A percentile compares a stretch with the other conserved stretches of the same genome.
phyloP scores from a whole-genome alignment of 2,329 filamentous ascomycete genomes.

The Fusarium domesticum region DNA sequence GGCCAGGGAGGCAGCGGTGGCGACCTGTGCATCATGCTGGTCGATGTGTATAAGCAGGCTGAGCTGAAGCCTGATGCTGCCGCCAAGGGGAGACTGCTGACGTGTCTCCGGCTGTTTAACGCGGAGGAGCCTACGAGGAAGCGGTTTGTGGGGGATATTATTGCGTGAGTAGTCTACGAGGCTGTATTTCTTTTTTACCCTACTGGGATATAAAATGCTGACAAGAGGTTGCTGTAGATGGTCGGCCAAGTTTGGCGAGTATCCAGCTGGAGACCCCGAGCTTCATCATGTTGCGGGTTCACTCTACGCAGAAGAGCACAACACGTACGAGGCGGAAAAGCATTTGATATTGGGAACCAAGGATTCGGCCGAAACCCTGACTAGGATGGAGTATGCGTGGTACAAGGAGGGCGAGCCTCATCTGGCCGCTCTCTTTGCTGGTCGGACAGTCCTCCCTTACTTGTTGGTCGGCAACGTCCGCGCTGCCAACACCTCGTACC shows the following conservation, averaged over 20 bases:
- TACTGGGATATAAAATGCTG: no score
- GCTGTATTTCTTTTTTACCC: neutral
- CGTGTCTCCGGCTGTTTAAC: slow-evolving; percentile 76
- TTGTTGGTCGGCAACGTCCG: slow-evolving; percentile 86
- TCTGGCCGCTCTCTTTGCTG: slow-evolving; percentile 81
- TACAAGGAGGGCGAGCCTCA: slow-evolving; percentile 86
- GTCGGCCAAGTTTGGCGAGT: slow-evolving; percentile 82
- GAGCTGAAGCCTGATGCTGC: slow-evolving; percentile 73
- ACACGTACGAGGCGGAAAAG: slow-evolving; percentile 88
- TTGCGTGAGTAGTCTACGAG: slow-evolving; percentile 67
- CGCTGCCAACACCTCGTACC: slow-evolving; percentile 78
- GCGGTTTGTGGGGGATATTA: slow-evolving; percentile 83
- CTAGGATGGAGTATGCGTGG: slow-evolving; percentile 87
- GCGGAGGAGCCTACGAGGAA: slow-evolving; percentile 85
- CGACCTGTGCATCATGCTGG: slow-evolving; percentile 80
- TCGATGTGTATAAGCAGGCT: slow-evolving; percentile 89
- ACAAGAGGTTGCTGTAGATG: no score
- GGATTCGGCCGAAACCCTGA: slow-evolving; percentile 78
- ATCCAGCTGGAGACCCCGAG: slow-evolving; percentile 88
- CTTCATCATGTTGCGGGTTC: slow-evolving; percentile 88
- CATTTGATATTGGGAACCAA: slow-evolving; percentile 86
- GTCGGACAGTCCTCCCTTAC: slow-evolving; percentile 85
- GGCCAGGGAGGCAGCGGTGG: slow-evolving; percentile 93
- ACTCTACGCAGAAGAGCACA: slow-evolving; percentile 88
- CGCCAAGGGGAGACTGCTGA: slow-evolving; percentile 72